Conservation (phyloP, 345 rosid genomes). For the Boechera stricta region DNA sequence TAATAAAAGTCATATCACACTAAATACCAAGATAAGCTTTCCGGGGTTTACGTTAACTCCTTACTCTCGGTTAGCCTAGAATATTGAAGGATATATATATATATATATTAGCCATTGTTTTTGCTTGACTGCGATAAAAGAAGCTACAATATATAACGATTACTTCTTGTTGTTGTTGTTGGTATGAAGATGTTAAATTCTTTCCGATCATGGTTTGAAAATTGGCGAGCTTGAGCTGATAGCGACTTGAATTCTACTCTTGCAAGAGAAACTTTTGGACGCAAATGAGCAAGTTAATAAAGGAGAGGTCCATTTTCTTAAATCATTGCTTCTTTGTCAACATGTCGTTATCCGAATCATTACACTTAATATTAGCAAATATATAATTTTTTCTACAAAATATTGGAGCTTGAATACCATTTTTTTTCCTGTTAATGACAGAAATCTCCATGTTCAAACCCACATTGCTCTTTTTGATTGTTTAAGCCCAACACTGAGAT, state of each 20-base stretch:
- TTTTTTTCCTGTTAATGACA: neutral
- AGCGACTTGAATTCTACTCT: neutral
- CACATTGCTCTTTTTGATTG: neutral
- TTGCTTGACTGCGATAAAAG: neutral
- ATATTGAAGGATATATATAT: neutral
- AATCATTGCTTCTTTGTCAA: neutral
- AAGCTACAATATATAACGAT: neutral
- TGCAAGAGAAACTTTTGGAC: neutral
- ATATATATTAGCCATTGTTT: neutral
- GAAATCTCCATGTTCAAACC: neutral
- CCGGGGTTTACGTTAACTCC: neutral
- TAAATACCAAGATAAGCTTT: neutral
- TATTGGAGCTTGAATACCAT: neutral
- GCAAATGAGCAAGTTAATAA: neutral
- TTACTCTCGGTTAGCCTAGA: neutral
- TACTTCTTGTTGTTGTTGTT: neutral
- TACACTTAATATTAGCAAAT: neutral
- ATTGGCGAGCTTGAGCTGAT: neutral
- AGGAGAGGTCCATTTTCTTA: neutral
- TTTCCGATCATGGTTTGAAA: neutral
- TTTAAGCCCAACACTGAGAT: slow-evolving; percentile 13
- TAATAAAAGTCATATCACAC: neutral
- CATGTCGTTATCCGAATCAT: slow-evolving; percentile 10
- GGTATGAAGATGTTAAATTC: neutral
- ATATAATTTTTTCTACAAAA: too few relatives aligned